phyloP scores from a whole-genome alignment of 2,329 filamentous ascomycete genomes.

The Penicillium sp. region DNA sequence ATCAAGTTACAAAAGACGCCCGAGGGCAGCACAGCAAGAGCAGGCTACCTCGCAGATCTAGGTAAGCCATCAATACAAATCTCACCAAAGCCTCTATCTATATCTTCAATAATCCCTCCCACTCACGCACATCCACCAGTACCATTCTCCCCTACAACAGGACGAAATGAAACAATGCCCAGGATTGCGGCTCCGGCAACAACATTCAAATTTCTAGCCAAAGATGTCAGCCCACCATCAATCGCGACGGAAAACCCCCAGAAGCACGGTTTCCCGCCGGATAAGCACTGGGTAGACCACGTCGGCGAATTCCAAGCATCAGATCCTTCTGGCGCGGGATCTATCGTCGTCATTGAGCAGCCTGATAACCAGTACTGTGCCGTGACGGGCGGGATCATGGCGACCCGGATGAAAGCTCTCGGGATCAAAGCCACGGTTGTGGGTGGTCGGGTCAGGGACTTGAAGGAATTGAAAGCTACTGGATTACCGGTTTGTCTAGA shows the following conservation, averaged over 20 bases:
- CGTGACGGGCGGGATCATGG: slow-evolving; percentile 74
- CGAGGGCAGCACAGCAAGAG: slow-evolving; percentile 51
- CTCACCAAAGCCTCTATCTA: background rate
- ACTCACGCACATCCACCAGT: slow-evolving; percentile 20
- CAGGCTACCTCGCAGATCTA: slow-evolving; percentile 65
- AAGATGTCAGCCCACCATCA: slow-evolving; percentile 45
- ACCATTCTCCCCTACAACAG: slow-evolving; percentile 35
- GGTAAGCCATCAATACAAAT: slow-evolving; percentile 34
- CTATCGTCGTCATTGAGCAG: slow-evolving; percentile 66
- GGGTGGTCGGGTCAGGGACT: slow-evolving; percentile 65
- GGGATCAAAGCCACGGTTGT: slow-evolving; percentile 63
- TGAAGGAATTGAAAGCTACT: slow-evolving; percentile 57
- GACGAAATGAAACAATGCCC: slow-evolving; percentile 24
- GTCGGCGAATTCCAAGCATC: slow-evolving; percentile 26
- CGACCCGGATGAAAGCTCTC: slow-evolving; percentile 62
- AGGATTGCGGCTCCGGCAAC: slow-evolving; percentile 45
- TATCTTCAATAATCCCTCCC: background rate
- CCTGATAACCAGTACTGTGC: slow-evolving; percentile 65
- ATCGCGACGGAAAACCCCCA: slow-evolving; percentile 19
- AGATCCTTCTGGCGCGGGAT: slow-evolving; percentile 48
- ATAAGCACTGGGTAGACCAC: slow-evolving; percentile 67
- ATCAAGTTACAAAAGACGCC: slow-evolving; percentile 58
- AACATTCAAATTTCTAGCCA: slow-evolving; percentile 57
- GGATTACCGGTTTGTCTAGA: slow-evolving; percentile 51
- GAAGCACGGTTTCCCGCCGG: slow-evolving; percentile 54